These are phyloP conservation scores for Fusarium sp. DNA, from an alignment of 2,329 filamentous ascomycete species.

Conservation along the genomic window DNA sequence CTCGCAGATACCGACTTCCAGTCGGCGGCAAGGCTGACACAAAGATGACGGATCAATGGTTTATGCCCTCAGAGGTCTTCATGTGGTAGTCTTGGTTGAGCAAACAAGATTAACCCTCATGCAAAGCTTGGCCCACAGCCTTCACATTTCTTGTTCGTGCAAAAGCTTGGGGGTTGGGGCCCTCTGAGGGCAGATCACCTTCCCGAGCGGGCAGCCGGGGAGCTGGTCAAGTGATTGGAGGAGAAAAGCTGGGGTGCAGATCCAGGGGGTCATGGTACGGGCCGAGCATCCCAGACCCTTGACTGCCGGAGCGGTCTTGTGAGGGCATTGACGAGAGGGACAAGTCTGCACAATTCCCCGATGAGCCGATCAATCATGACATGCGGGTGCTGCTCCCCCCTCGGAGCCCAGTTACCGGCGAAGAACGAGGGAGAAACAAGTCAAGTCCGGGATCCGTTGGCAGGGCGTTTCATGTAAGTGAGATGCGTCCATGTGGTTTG, in stretches of 20 bases:
- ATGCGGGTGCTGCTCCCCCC: constrained; percentile 14
- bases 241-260: constrained; percentile 42
- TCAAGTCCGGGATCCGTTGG: neutral
- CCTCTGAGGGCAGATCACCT: constrained; percentile 15
- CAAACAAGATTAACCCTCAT: neutral
- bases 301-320: constrained; percentile 24
- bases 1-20: neutral
- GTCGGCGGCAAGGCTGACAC: neutral
- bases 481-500: constrained; percentile 16
- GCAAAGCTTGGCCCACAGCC: neutral
- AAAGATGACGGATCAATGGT: neutral
- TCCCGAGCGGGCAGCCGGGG: constrained; percentile 34
- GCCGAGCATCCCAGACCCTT: constrained; percentile 43
- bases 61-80: neutral
- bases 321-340: neutral
- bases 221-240: constrained; percentile 32
- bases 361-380: constrained; percentile 40
- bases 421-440: neutral
- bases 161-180: constrained; percentile 5
- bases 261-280: constrained; percentile 39
- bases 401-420: constrained; percentile 9
- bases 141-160: constrained; percentile 3
- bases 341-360: constrained; percentile 30
- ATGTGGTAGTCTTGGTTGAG: neutral
- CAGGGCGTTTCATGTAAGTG: constrained; percentile 27